These are phyloP conservation scores for Rhododendron kiyosumense DNA, from an alignment of 148 eudicot species.

Conservation along the genomic window DNA sequence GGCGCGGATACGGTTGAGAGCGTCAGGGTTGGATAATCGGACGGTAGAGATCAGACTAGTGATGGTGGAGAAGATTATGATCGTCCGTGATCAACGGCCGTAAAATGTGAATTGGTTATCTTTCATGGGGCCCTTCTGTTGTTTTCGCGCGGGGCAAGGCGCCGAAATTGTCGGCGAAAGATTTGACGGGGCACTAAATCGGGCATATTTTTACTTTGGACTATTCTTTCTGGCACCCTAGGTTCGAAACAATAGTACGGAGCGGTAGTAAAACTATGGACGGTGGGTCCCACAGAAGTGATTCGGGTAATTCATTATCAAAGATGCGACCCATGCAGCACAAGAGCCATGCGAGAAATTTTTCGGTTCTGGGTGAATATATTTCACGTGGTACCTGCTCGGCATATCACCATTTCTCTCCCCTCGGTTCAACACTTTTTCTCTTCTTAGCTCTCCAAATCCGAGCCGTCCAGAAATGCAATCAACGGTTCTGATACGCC, in stretches of 20 bases:
- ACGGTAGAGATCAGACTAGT: not conserved
- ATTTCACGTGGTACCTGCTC: too few relatives aligned
- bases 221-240: not conserved
- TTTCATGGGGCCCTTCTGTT: not conserved
- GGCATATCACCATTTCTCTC: too few relatives aligned
- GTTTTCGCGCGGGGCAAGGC: not conserved
- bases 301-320: too few relatives aligned
- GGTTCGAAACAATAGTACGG: not conserved
- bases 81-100: not conserved
- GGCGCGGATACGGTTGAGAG: not conserved
- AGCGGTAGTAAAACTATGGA: too few relatives aligned
- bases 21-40: not conserved
- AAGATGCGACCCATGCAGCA: too few relatives aligned
- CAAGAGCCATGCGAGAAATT: too few relatives aligned
- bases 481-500: too few relatives aligned
- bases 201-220: not conserved
- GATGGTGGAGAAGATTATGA: not conserved
- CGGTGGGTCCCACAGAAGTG: too few relatives aligned
- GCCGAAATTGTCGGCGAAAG: not conserved
- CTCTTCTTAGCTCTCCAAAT: too few relatives aligned
- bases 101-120: not conserved
- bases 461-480: accelerated
- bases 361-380: too few relatives aligned
- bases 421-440: too few relatives aligned
- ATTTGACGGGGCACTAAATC: not conserved